These are phyloP conservation scores for Penicillium sp. DNA, from an alignment of 2,329 filamentous ascomycete genomes.

Conservation along the genomic window DNA sequence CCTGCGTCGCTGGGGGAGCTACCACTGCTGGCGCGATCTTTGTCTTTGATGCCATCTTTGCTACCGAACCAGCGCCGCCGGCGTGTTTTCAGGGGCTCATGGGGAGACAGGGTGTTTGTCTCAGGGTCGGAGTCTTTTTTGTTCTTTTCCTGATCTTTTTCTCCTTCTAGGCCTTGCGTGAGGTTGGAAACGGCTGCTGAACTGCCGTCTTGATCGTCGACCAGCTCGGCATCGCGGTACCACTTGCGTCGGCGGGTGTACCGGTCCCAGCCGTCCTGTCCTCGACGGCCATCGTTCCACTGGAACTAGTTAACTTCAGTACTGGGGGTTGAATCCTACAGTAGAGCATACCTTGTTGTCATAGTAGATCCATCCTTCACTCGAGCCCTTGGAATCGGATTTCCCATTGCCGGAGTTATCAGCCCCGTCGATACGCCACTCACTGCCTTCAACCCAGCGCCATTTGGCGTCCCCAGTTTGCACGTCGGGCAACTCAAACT, in stretches of 20 bases:
- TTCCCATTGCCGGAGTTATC: conserved; percentile 35
- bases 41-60: conserved; percentile 10
- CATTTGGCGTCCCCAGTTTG: conserved; percentile 65
- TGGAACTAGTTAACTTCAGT: conserved; percentile 38
- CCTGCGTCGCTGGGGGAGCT: conserved; percentile 20
- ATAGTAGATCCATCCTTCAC: conserved; percentile 93
- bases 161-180: conserved; percentile 28
- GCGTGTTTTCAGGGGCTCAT: conserved; percentile 32
- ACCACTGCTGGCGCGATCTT: conserved; percentile 28
- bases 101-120: conserved; percentile 30
- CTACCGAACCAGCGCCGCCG: conserved; percentile 43
- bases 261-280: conserved; percentile 86
- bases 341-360: conserved; percentile 77
- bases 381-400: conserved; percentile 41
- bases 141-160: conserved; percentile 23
- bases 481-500: conserved; percentile 68
- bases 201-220: conserved; percentile 61
- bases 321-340: background rate
- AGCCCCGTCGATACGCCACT: conserved; percentile 82
- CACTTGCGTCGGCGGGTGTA: conserved; percentile 94
- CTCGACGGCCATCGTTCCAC: conserved; percentile 87
- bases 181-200: conserved; percentile 42
- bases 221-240: conserved; percentile 93
- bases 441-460: conserved; percentile 82
- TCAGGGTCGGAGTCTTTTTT: conserved; percentile 31